Percentiles rank a stretch among this genome's conserved stretches.
These are phyloP conservation scores for Tylopilus rubrobrunneus DNA, from an alignment of 768 basidiomycete species.

Conservation along the genomic window DNA sequence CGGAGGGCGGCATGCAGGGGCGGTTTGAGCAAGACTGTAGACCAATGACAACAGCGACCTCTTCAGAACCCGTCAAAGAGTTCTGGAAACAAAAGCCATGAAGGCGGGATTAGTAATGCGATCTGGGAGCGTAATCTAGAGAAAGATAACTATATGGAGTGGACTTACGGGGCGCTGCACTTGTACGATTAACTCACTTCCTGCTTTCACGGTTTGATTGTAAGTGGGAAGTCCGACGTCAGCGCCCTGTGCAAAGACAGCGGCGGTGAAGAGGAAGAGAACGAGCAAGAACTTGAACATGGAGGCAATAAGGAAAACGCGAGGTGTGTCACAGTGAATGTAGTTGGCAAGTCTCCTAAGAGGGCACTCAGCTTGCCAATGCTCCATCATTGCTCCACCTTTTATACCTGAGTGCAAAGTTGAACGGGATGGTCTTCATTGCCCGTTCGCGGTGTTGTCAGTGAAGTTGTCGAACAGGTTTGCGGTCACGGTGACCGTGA, in stretches of 20 bases:
- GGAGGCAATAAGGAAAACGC: neutral
- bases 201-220: slow-evolving; percentile 31
- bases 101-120: neutral
- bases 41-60: slow-evolving; percentile 46
- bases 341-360: too few relatives aligned
- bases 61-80: slow-evolving; percentile 35
- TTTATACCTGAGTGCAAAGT: slow-evolving; percentile 7
- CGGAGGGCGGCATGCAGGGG: slow-evolving; percentile 24
- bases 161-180: slow-evolving; percentile 45
- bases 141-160: neutral
- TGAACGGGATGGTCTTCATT: slow-evolving; percentile 1
- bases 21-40: slow-evolving; percentile 35
- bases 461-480: too few relatives aligned
- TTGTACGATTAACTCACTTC: slow-evolving; percentile 40
- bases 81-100: slow-evolving; percentile 23
- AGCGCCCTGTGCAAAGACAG: slow-evolving; percentile 40
- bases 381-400: neutral
- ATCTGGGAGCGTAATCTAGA: neutral
- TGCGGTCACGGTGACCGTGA: slow-evolving; percentile 4
- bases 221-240: slow-evolving; percentile 37
- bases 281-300: slow-evolving; percentile 18
- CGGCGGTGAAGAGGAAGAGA: slow-evolving; percentile 28
- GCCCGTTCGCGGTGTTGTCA: neutral
- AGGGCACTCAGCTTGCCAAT: neutral
- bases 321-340: neutral